Percentiles rank a stretch among this genome's conserved stretches.
These are phyloP conservation scores for Oxytropis ochrocephala DNA, from an alignment of 306 rosid species.

Conservation along the genomic window DNA sequence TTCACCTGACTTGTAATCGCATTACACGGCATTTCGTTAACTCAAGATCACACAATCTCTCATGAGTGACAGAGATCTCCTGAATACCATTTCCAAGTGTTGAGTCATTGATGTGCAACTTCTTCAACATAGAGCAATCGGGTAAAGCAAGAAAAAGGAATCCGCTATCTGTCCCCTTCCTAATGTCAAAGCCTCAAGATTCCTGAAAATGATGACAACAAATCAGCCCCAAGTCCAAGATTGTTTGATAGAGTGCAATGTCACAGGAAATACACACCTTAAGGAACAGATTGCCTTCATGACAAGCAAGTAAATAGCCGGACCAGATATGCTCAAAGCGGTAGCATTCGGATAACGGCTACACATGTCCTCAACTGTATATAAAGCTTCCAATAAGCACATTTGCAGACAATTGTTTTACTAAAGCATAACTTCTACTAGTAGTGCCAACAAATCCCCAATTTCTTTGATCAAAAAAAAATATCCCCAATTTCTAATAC, in stretches of 20 bases:
- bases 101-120: conserved; percentile 74
- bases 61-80: conserved; percentile 78
- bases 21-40: conserved; percentile 85
- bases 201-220: conserved; percentile 41
- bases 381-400: conserved; percentile 22
- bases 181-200: conserved; percentile 69
- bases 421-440: not conserved
- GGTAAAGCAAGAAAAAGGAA: conserved; percentile 71
- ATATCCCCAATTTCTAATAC: not conserved
- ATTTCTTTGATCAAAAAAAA: too few species aligned
- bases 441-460: not conserved
- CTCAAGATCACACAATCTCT: conserved; percentile 72
- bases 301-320: conserved; percentile 53
- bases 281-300: conserved; percentile 73
- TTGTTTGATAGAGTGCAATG: not conserved
- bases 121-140: conserved; percentile 60
- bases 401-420: not conserved
- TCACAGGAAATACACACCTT: conserved; percentile 39
- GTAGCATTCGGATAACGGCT: conserved; percentile 95
- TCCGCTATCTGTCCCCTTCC: conserved; percentile 83
- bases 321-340: conserved; percentile 73
- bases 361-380: conserved; percentile 92
- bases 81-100: conserved; percentile 83
- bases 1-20: conserved; percentile 88
- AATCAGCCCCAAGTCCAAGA: conserved; percentile 23